These are phyloP conservation scores for Trypanosoma brucei DNA, from an alignment of 208 protist genomes.

Conservation along the genomic window DNA sequence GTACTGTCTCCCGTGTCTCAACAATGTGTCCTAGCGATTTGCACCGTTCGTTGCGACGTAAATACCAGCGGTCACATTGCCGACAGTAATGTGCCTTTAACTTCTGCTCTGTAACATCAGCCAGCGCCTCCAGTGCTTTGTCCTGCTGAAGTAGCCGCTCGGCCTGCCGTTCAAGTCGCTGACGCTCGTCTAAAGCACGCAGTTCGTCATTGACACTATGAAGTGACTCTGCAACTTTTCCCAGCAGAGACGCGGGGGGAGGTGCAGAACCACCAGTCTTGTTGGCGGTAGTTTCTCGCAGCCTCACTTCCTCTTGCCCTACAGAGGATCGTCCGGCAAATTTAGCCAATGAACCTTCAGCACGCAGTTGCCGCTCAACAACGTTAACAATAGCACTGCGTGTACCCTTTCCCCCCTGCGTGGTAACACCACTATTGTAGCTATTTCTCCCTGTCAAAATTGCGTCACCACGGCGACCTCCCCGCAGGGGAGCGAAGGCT, in stretches of 20 bases:
- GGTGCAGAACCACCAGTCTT: not conserved
- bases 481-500: slow-evolving; percentile 14
- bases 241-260: slow-evolving; percentile 18
- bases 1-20: slow-evolving; percentile 38
- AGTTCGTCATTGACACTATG: slow-evolving; percentile 55
- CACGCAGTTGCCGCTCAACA: slow-evolving; percentile 10
- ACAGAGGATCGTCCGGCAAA: not conserved
- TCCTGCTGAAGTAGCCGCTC: slow-evolving; percentile 52
- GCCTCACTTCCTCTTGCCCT: not conserved
- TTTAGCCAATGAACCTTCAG: not conserved
- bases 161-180: slow-evolving; percentile 38
- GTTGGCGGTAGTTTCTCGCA: not conserved
- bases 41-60: slow-evolving; percentile 42
- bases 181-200: slow-evolving; percentile 28
- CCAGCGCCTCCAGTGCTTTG: slow-evolving; percentile 49
- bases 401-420: slow-evolving; percentile 9
- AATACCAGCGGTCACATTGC: slow-evolving; percentile 61
- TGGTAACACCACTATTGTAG: slow-evolving; percentile 8
- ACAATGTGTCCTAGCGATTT: slow-evolving; percentile 43
- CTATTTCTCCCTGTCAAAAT: slow-evolving; percentile 1
- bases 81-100: slow-evolving; percentile 59
- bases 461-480: slow-evolving; percentile 7
- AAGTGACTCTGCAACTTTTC: slow-evolving; percentile 30
- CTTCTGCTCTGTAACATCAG: slow-evolving; percentile 43
- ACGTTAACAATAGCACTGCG: slow-evolving; percentile 14